Evolutionary conservation across 1,284 basidiomycete genomes (phyloP).

Genomic region (Ceratobasidium sp.): DNA sequence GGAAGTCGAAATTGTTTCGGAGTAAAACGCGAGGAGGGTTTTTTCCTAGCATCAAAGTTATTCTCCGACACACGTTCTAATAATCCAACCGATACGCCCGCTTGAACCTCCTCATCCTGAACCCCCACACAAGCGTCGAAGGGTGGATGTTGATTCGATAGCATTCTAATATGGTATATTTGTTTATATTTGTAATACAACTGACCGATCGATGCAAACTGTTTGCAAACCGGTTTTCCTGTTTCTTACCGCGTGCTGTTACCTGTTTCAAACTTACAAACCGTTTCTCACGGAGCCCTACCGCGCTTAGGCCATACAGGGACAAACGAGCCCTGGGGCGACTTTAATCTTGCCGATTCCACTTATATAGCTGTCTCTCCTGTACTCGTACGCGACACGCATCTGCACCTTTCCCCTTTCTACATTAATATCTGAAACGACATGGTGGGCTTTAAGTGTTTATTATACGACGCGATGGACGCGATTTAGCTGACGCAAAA

Average conservation of each 20-base stretch:
- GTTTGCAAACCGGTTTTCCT: constrained; percentile 8
- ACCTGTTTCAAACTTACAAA: constrained; percentile 18
- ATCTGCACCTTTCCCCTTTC: constrained; percentile 7
- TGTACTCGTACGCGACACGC: background rate
- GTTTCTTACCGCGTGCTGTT: constrained; percentile 5
- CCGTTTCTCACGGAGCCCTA: constrained; percentile 31
- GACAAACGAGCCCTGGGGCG: constrained; percentile 3
- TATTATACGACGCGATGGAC: background rate
- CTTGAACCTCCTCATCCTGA: background rate
- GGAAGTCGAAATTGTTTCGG: no score
- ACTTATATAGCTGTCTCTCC: constrained; percentile 10
- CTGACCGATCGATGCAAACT: background rate
- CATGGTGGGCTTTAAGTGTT: constrained; percentile 6
- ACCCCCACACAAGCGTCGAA: constrained; percentile 9
- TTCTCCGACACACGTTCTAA: background rate
- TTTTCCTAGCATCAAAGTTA: background rate
- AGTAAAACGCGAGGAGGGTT: no score
- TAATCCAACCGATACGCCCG: background rate
- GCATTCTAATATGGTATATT: constrained; percentile 3
- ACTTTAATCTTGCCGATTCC: constrained; percentile 18
- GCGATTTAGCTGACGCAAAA: constrained; percentile 12
- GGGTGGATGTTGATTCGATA: background rate
- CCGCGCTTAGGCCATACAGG: constrained; percentile 10
- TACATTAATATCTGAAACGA: constrained; percentile 14
- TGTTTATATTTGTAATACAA: constrained; percentile 13